A percentile compares a stretch with the other conserved stretches of the same genome.
These are phyloP conservation scores for Glarea lozoyensis DNA, from an alignment of 495 filamentous ascomycete genomes.

Conservation along the genomic window DNA sequence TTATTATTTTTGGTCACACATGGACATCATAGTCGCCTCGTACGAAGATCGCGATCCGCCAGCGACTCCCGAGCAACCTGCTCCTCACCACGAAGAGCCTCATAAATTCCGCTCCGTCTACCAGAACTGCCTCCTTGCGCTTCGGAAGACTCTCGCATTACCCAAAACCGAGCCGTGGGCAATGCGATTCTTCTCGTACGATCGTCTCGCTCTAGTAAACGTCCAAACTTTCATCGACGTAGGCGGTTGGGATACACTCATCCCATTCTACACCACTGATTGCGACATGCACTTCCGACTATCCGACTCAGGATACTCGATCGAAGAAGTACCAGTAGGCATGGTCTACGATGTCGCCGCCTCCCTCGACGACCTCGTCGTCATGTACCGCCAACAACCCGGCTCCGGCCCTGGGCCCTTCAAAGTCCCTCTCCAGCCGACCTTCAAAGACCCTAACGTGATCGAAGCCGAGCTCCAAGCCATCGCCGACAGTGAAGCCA, in stretches of 20 bases:
- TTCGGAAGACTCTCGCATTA: slow-evolving; percentile 22
- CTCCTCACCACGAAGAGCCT: slow-evolving; percentile 24
- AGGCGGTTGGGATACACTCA: slow-evolving; percentile 51
- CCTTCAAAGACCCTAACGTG: slow-evolving; percentile 34
- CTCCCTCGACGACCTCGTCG: slow-evolving; percentile 34
- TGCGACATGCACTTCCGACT: slow-evolving; percentile 50
- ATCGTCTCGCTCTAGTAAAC: slow-evolving; percentile 50
- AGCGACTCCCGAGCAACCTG: slow-evolving; percentile 6
- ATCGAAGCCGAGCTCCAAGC: slow-evolving; percentile 13
- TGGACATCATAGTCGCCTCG: slow-evolving; percentile 47
- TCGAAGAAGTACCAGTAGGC: slow-evolving; percentile 34
- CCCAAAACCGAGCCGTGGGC: slow-evolving; percentile 31
- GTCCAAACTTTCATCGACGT: slow-evolving; percentile 39
- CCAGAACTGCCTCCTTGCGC: slow-evolving; percentile 33
- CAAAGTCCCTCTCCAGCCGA: slow-evolving; percentile 19
- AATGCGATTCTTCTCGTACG: slow-evolving; percentile 47
- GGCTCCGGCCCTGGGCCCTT: too few species aligned
- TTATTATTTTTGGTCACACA: slow-evolving; percentile 50
- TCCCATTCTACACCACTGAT: slow-evolving; percentile 54
- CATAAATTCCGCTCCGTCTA: slow-evolving; percentile 43
- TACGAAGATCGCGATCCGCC: slow-evolving; percentile 33
- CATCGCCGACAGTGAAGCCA: slow-evolving; percentile 9
- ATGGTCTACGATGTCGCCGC: slow-evolving; percentile 44
- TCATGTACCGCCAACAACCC: slow-evolving; percentile 41
- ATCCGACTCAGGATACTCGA: slow-evolving; percentile 40